Conservation (phyloP, 163 green algal genomes). For the Scenedesmus sp. region DNA sequence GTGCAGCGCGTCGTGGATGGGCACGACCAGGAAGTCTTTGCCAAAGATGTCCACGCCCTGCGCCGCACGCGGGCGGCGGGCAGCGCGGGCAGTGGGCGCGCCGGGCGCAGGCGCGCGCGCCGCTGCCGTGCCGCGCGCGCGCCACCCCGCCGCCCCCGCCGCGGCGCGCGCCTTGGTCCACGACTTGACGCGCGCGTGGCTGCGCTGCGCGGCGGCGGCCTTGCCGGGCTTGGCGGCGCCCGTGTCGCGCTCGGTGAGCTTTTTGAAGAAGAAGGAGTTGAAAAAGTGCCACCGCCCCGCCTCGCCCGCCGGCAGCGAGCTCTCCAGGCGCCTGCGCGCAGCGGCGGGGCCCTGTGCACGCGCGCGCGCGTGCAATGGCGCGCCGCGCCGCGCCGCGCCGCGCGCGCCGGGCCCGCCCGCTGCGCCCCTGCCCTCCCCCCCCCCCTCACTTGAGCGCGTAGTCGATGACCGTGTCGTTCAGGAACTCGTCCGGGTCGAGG, state of each 20-base stretch:
- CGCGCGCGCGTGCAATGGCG: neutral
- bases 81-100: no score
- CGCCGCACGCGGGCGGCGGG: no score
- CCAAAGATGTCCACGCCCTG: slow-evolving; percentile 89
- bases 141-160: no score
- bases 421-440: neutral
- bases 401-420: no score
- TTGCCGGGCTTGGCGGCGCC: slow-evolving; percentile 26
- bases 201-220: slow-evolving; percentile 1
- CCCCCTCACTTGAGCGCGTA: slow-evolving; percentile 77
- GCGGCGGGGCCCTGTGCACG: no score
- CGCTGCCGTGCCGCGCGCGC: no score
- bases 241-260: slow-evolving; percentile 74
- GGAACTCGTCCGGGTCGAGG: slow-evolving; percentile 82
- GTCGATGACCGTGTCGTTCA: slow-evolving; percentile 95
- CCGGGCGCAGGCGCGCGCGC: no score
- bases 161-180: slow-evolving; percentile 93
- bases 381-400: no score
- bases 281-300: slow-evolving; percentile 85
- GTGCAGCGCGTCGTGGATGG: slow-evolving; percentile 91
- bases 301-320: slow-evolving; percentile 11
- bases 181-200: slow-evolving; percentile 82
- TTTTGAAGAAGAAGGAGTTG: slow-evolving; percentile 97
- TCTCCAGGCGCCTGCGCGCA: slow-evolving; percentile 66
- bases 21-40: slow-evolving; percentile 93